Evolutionary conservation across 805 yeast genomes (phyloP).

Genomic region (Monosporozyma unispora): DNA sequence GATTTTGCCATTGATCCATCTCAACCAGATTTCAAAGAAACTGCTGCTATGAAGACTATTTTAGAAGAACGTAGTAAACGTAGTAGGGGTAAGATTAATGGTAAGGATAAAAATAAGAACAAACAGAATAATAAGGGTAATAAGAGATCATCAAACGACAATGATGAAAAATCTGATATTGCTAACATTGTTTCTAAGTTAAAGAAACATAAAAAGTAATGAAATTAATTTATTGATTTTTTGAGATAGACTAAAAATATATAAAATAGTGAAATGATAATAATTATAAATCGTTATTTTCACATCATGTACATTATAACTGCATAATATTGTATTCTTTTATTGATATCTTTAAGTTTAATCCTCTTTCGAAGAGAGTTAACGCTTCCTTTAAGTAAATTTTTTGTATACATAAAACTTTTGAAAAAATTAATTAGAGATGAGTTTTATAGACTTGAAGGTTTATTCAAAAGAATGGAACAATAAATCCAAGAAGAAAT

Average conservation of each 20-base stretch:
- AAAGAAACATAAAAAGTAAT: constrained; percentile 1
- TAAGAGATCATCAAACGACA: constrained; percentile 3
- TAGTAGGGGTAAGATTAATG: constrained; percentile 21
- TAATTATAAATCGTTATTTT: not conserved
- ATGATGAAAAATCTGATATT: constrained; percentile 10
- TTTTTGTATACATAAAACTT: not conserved
- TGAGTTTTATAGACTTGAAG: not conserved
- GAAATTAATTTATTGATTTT: not conserved
- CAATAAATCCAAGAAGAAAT: constrained; percentile 5
- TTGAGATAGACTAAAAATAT: not conserved
- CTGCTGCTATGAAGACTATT: constrained; percentile 77
- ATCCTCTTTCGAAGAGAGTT: not conserved
- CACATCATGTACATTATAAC: constrained; percentile 1
- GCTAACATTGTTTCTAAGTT: constrained; percentile 5
- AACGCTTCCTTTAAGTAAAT: too few relatives aligned
- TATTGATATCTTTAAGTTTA: not conserved
- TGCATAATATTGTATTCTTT: not conserved
- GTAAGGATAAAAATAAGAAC: constrained; percentile 15
- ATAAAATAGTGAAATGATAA: not conserved
- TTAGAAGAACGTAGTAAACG: constrained; percentile 65
- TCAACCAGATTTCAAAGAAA: constrained; percentile 79
- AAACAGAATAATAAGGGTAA: not conserved
- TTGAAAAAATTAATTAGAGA: not conserved
- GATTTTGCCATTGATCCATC: constrained; percentile 94
- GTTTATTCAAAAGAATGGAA: not conserved